Evolutionary conservation across 371 early-diverging fungal species (phyloP).

Genomic region (Blakeslea trispora): DNA sequence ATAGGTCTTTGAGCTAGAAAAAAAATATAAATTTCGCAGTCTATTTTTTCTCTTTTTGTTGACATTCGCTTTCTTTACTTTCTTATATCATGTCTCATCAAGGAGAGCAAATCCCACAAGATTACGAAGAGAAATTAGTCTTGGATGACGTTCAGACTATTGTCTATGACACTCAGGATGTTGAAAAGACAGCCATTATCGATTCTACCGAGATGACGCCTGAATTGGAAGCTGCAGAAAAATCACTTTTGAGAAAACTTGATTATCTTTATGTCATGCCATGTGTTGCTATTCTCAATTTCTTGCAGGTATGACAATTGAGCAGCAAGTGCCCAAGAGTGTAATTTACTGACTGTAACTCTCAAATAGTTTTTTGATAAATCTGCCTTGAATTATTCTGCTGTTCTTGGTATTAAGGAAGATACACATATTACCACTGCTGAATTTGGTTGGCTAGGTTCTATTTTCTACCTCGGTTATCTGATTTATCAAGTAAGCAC

Average conservation of each 20-base stretch:
- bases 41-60: background rate
- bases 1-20: background rate
- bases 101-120: background rate
- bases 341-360: background rate
- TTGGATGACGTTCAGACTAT: conserved; percentile 6
- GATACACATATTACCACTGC: conserved; percentile 23
- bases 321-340: too few species aligned
- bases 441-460: conserved; percentile 37
- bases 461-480: conserved; percentile 45
- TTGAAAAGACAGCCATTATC: conserved; percentile 1
- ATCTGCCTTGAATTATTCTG: conserved; percentile 28
- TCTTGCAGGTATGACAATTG: conserved; percentile 18
- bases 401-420: conserved; percentile 27
- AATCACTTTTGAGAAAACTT: conserved; percentile 9
- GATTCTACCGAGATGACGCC: conserved; percentile 7
- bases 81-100: background rate
- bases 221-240: conserved; percentile 15
- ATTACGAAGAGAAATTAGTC: conserved; percentile 5
- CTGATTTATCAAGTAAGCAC: conserved; percentile 37
- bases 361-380: conserved; percentile 37
- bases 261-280: conserved; percentile 27
- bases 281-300: conserved; percentile 21
- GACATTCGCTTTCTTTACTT: background rate
- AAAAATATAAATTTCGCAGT: background rate
- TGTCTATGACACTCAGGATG: background rate